Percentiles rank a stretch among this genome's conserved stretches.
These are phyloP conservation scores for Isochrysis galbana DNA, from an alignment of 78 protist genomes.

Conservation along the genomic window DNA sequence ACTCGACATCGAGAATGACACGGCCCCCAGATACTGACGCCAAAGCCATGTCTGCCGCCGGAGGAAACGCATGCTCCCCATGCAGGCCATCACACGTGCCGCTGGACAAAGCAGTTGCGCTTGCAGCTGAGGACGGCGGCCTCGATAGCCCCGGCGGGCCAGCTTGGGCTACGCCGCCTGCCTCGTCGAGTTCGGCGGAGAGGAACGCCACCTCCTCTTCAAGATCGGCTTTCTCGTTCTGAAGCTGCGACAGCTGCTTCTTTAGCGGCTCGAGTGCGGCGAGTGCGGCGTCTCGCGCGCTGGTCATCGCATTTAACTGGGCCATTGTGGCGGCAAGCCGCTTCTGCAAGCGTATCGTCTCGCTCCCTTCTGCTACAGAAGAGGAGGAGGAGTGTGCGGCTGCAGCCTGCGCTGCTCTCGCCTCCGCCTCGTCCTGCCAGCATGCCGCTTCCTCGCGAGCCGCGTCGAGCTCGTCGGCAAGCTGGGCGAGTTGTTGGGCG, in stretches of 20 bases:
- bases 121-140: not conserved
- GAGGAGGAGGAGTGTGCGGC: not conserved
- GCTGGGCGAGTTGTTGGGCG: not conserved
- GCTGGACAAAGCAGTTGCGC: not conserved
- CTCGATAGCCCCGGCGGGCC: not conserved
- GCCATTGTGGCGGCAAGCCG: not conserved
- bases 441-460: not conserved
- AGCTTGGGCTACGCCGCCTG: not conserved
- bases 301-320: not conserved
- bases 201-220: not conserved
- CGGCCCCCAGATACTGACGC: too few relatives aligned
- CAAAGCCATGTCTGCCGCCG: too few relatives aligned
- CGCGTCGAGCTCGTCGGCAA: not conserved
- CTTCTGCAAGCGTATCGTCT: not conserved
- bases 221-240: not conserved
- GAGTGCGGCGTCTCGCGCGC: too few relatives aligned
- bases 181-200: not conserved
- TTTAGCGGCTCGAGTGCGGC: not conserved
- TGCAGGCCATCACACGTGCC: too few relatives aligned
- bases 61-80: too few relatives aligned
- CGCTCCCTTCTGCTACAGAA: not conserved
- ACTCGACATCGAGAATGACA: not conserved
- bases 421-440: conserved; percentile 21
- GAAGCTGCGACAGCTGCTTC: not conserved
- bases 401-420: not conserved